Percentiles rank a stretch among this genome's conserved stretches.
These are phyloP conservation scores for Sindora glabra DNA, from an alignment of 306 rosid genomes.

Conservation along the genomic window DNA sequence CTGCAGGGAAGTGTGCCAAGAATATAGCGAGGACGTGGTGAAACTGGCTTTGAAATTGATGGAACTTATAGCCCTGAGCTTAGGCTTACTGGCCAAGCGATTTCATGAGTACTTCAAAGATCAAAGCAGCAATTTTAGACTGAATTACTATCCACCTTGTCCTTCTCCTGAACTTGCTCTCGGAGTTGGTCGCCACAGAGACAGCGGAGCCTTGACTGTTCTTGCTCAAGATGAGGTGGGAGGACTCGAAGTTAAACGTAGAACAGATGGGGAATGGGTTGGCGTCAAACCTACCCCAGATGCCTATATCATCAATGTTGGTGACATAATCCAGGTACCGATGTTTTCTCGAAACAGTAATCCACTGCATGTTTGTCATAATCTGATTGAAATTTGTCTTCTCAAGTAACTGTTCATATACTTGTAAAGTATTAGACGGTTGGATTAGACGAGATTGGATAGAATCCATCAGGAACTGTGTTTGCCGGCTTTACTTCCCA, in stretches of 20 bases:
- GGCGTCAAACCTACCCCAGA: conserved; percentile 49
- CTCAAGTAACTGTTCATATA: no score
- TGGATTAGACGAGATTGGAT: no score
- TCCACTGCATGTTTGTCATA: no score
- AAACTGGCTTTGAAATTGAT: conserved; percentile 37
- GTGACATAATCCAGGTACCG: conserved; percentile 48
- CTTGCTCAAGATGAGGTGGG: conserved; percentile 60
- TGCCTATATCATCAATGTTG: conserved; percentile 53
- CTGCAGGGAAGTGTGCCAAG: conserved; percentile 30
- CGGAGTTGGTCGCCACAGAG: conserved; percentile 62
- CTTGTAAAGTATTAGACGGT: no score
- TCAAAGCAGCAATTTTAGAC: conserved; percentile 31
- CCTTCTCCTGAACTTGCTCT: conserved; percentile 49
- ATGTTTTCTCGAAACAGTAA: neutral
- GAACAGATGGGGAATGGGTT: conserved; percentile 55
- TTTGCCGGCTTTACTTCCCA: no score
- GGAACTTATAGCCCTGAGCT: conserved; percentile 49
- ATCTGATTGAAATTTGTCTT: no score
- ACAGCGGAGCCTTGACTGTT: conserved; percentile 39
- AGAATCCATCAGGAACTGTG: no score
- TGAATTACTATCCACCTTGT: conserved; percentile 60
- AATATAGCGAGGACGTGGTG: conserved; percentile 37
- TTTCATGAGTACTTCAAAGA: conserved; percentile 41
- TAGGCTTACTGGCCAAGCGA: conserved; percentile 40
- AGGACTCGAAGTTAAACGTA: conserved; percentile 56